Evolutionary conservation across 495 filamentous ascomycete genomes (phyloP), one percentile per base, ranked within the genome.

Genomic region (Podospora australis): DNA sequence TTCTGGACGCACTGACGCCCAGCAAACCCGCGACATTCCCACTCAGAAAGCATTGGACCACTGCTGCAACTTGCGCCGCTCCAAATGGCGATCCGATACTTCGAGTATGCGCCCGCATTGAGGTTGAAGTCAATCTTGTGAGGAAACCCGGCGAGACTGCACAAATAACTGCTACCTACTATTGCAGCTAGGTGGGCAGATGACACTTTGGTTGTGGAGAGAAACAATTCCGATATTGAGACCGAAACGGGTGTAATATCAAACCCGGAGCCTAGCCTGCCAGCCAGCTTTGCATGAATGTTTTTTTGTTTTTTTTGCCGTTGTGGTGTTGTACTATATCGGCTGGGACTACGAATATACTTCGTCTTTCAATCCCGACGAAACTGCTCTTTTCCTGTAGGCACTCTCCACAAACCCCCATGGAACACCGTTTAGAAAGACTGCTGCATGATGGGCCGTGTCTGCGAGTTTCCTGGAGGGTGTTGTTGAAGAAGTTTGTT

Each of bases 1-100:
- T 21, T 16, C 30, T 34, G 6, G 30, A 47, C 49, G 58, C 58
- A 61, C 58, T 61, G 58, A 61, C 57, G 16, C 44, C 21, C 26
- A 53, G 39, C 19, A 44, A 49, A 20, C 39, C 46, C 35, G 46
- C 38, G 43, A 46, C 54, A 46, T 28, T 25, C 24, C 14, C 22
- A 42, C n/a, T n/a, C n/a, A n/a, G n/a, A n/a, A 35, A 19, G 20
- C 29, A 23, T 14, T 35, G 32, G 32, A 36, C 32, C 32, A 36
- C 32, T 36, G 32, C 14, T 16, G n/a, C n/a, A n/a, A n/a, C n/a
- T 46, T 19, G 32, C 32, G 46, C 23, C 24, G 42, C 22, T 25
- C 39, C 36, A 41, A 49, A 50, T 21, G 41, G 47, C 17, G 42
- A 44, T 56, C 50, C 57, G 54, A 54, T 53, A 52, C 47, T 53